Base-by-base conservation (phyloP, 2,329 filamentous ascomycete genomes). In the Sporothrix curviconia region DNA sequence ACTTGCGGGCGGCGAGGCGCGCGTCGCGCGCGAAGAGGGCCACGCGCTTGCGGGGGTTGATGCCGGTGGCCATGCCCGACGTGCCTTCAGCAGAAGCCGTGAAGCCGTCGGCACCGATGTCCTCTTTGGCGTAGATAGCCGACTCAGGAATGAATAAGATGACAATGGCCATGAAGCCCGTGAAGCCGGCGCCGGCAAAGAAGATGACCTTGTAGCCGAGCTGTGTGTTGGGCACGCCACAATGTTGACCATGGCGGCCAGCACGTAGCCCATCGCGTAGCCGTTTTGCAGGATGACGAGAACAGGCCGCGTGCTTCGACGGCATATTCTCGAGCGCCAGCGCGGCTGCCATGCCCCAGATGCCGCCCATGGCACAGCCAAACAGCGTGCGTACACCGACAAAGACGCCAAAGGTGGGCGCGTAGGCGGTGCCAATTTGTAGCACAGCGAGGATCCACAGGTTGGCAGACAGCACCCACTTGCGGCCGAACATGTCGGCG, bases 151-250 rank as follows among this genome's bases (percentile, higher is more conserved):
- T 78, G 68, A 80, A 83, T 22, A 92, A 74, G 34, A 91, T 86
- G 76, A 88, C 90, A 56, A 84, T 66, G 67, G 95, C 95, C 71
- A 95, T 86, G 32, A 95, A 70, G 2, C 91, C 78, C 0, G 91
- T 91, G 0, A 89, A 89, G 37, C 85, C 81, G 6, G 90, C 89
- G 12, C 86, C 90, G 69, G 95, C 95, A 90, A 91, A 96, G 76
- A 85, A 95, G 0, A 95, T 76, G 0, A 90, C 89, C 7, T 91
- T 79, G 91, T 91, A 96, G 55, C 80, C 84, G 67, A 95, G 86
- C 1, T 83, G 70, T 0, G 90, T 92, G 1, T 90, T 94, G 69
- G 88, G 75, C 51, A 92, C 82, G 7, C 94, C 78, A 78, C 89
- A 7, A 84, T 76, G 11, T 81, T 71, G 63, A 88, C 84, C 14